Evolutionary conservation across 2,329 filamentous ascomycete genomes (phyloP).

Genomic region (Pseudogymnoascus sp.): DNA sequence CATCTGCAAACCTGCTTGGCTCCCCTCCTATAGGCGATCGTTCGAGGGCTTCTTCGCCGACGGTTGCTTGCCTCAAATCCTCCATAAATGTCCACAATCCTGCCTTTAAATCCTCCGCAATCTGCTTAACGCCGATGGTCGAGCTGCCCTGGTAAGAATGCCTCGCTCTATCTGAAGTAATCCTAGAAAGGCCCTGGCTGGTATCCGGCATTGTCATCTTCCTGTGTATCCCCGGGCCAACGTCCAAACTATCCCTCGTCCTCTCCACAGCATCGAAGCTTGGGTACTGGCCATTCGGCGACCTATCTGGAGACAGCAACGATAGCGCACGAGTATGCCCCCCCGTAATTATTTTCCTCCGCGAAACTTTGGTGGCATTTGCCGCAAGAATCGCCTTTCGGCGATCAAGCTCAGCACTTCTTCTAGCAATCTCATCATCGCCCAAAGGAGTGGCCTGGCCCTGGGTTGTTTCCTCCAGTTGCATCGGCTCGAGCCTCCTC

Average conservation of each 20-base stretch:
- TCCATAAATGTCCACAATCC: conserved; percentile 93
- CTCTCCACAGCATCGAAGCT: neutral
- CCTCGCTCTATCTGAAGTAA: conserved; percentile 21
- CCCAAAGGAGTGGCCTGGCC: conserved; percentile 14
- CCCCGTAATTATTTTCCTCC: conserved; percentile 61
- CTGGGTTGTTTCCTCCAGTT: conserved; percentile 23
- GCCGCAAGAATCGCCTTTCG: conserved; percentile 57
- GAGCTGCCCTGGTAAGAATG: conserved; percentile 29
- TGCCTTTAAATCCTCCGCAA: conserved; percentile 68
- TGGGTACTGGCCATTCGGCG: conserved; percentile 17
- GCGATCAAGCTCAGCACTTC: conserved; percentile 59
- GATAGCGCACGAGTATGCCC: conserved; percentile 62
- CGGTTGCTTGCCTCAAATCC: conserved; percentile 88
- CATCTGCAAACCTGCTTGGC: neutral
- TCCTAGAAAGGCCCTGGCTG: conserved; percentile 22
- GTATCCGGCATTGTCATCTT: conserved; percentile 27
- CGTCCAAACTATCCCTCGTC: neutral
- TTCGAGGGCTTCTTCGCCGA: conserved; percentile 80
- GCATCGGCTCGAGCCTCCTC: conserved; percentile 51
- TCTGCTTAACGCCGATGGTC: conserved; percentile 26
- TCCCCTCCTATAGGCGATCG: conserved; percentile 29
- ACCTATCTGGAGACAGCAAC: conserved; percentile 57
- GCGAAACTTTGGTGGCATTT: conserved; percentile 35
- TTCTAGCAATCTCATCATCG: conserved; percentile 13
- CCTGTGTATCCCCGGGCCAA: conserved; percentile 14